A percentile compares a stretch with the other conserved stretches of the same genome.
Conservation (phyloP, 108 stramenopile species). For the Cafeteria roenbergensis region DNA sequence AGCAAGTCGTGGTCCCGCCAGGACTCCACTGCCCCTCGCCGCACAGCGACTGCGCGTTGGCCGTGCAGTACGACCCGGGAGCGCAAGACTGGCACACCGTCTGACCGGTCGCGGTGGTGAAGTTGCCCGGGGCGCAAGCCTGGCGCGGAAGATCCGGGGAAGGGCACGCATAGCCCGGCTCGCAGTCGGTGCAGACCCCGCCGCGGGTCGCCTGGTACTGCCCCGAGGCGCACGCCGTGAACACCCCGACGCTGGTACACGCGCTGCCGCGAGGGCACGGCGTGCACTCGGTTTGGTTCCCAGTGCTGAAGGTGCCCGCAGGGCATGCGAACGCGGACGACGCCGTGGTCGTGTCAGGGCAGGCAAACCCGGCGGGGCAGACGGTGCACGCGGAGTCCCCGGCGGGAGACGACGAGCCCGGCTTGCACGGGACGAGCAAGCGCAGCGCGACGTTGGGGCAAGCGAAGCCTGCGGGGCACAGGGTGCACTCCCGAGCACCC, state of each 20-base stretch:
- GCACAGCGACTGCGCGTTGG: no score
- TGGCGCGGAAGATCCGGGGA: no score
- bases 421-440: conserved; percentile 13
- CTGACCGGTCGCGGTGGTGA: no score
- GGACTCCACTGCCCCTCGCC: no score
- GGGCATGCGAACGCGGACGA: background rate
- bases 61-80: no score
- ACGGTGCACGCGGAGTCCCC: conserved; percentile 21
- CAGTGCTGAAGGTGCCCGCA: background rate
- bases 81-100: no score
- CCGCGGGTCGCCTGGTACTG: background rate
- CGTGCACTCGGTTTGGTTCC: background rate
- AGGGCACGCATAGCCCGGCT: background rate
- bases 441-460: conserved; percentile 17
- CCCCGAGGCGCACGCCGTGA: background rate
- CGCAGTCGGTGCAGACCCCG: background rate
- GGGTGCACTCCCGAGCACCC: conserved; percentile 25
- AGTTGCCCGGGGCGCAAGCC: no score
- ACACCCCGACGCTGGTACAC: background rate
- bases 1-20: no score
- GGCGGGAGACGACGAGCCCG: conserved; percentile 27
- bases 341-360: conserved; percentile 17
- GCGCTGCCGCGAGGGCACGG: conserved; percentile 1
- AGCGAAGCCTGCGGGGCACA: conserved; percentile 29
- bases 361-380: conserved; percentile 36